These are phyloP conservation scores for Leccinum fuscescens DNA, from an alignment of 1,284 basidiomycete species.

Conservation along the genomic window DNA sequence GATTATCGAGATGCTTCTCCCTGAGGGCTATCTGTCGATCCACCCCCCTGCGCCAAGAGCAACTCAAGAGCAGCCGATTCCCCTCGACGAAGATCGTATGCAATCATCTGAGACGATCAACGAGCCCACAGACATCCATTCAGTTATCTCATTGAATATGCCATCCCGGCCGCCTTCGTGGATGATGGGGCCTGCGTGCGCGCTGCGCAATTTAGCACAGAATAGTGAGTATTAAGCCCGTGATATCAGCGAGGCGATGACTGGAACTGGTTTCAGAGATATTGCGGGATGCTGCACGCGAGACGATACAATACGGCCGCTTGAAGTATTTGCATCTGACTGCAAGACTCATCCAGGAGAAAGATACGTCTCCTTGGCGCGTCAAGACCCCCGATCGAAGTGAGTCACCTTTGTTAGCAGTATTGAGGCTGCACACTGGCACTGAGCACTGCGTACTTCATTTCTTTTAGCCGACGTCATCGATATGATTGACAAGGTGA, in stretches of 20 bases:
- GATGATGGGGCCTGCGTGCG: not conserved
- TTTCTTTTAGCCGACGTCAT: constrained; percentile 17
- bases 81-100: too few species aligned
- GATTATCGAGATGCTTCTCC: constrained; percentile 21
- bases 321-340: constrained; percentile 22
- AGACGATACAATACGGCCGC: constrained; percentile 11
- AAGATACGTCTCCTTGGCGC: constrained; percentile 17
- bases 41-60: constrained; percentile 1
- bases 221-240: constrained; percentile 8
- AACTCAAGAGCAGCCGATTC: not conserved
- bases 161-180: not conserved
- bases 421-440: not conserved
- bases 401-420: not conserved
- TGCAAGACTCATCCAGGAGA: constrained; percentile 17
- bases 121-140: not conserved
- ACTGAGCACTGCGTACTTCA: not conserved
- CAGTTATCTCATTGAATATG: not conserved
- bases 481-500: constrained; percentile 24
- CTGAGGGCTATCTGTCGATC: not conserved
- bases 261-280: not conserved
- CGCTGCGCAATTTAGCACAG: constrained; percentile 11
- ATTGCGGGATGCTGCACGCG: constrained; percentile 2
- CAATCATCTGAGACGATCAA: not conserved
- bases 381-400: constrained; percentile 23
- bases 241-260: not conserved